Evolutionary conservation across 768 basidiomycete species (phyloP).

Genomic region (Panaeolus cyanescens): DNA sequence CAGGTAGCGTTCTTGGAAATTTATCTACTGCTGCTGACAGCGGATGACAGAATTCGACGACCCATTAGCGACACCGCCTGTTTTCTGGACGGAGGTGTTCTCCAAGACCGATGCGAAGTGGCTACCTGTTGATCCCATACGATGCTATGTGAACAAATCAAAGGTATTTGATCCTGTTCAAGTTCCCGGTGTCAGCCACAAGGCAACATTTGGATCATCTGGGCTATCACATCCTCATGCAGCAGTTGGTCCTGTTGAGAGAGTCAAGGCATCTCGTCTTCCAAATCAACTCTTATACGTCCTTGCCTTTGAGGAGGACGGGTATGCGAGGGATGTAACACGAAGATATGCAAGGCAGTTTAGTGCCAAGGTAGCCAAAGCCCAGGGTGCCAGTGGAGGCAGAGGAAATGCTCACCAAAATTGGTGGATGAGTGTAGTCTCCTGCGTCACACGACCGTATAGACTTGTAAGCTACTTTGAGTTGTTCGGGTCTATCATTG

Average conservation of each 20-base stretch:
- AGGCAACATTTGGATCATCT: conserved; percentile 8
- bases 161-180: conserved; percentile 76
- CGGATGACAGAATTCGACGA: conserved; percentile 39
- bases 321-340: conserved; percentile 89
- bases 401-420: conserved; percentile 66
- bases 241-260: conserved; percentile 13
- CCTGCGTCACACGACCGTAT: conserved; percentile 71
- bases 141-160: conserved; percentile 77
- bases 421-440: conserved; percentile 85
- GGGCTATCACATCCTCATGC: conserved; percentile 21
- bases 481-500: conserved; percentile 10
- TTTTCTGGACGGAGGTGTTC: conserved; percentile 98
- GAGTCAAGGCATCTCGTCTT: conserved; percentile 24
- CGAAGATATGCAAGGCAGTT: conserved; percentile 84
- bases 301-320: conserved; percentile 92
- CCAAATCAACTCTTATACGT: conserved; percentile 95
- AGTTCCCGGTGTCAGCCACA: conserved; percentile 13
- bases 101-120: conserved; percentile 89
- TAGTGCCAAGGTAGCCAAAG: conserved; percentile 76
- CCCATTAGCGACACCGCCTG: conserved; percentile 71
- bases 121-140: conserved; percentile 91
- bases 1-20: background rate
- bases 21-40: background rate
- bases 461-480: conserved; percentile 61
- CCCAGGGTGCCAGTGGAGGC: conserved; percentile 60